These are phyloP conservation scores for Geotrichum aggregatum DNA, from an alignment of 1,139 yeast species.

Conservation along the genomic window DNA sequence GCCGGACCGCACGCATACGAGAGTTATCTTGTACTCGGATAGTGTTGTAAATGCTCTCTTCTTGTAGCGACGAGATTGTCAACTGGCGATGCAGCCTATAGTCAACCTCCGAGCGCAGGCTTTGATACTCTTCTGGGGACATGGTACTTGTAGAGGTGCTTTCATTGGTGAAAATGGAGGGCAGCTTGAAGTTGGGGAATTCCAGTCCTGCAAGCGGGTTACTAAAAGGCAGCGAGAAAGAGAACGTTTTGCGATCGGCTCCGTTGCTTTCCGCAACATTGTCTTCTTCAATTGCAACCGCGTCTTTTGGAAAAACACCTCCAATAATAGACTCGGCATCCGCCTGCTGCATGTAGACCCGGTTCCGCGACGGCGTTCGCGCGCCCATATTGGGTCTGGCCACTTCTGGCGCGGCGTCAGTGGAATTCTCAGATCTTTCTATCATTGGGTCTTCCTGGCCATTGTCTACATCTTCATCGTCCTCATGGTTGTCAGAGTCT, in stretches of 20 bases:
- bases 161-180: slow-evolving; percentile 23
- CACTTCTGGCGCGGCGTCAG: neutral
- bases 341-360: slow-evolving; percentile 23
- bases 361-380: slow-evolving; percentile 1
- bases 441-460: neutral
- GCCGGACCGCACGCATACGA: slow-evolving; percentile 62
- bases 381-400: neutral
- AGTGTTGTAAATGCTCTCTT: slow-evolving; percentile 53
- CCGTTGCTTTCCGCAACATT: slow-evolving; percentile 9
- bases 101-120: slow-evolving; percentile 9
- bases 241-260: slow-evolving; percentile 29
- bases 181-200: slow-evolving; percentile 24
- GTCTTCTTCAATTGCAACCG: slow-evolving; percentile 13
- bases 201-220: slow-evolving; percentile 33
- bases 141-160: neutral
- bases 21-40: slow-evolving; percentile 61
- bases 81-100: slow-evolving; percentile 51
- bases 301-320: slow-evolving; percentile 25
- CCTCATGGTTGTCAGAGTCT: slow-evolving; percentile 1
- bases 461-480: neutral
- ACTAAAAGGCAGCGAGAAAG: slow-evolving; percentile 35
- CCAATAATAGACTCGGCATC: slow-evolving; percentile 36
- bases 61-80: slow-evolving; percentile 60
- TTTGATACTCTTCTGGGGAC: neutral
- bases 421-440: neutral